A percentile compares a stretch with the other conserved stretches of the same genome.
Evolutionary conservation across 768 basidiomycete genomes (phyloP).

Genomic region (Tubosaeta sp.): DNA sequence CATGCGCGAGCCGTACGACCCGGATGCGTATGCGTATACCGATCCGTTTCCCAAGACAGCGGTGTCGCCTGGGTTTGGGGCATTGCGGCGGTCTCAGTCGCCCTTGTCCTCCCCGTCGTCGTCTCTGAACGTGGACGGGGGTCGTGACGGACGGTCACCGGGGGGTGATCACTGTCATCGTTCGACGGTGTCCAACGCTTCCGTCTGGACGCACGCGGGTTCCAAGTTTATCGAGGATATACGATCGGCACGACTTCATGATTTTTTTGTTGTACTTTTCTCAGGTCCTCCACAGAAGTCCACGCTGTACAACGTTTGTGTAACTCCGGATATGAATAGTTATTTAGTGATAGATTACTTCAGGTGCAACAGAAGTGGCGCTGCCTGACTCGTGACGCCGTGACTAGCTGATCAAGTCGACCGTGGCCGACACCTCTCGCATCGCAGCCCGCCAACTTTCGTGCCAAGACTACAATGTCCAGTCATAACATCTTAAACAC

Average conservation of each 20-base stretch:
- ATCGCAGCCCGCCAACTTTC: no score
- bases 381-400: no score
- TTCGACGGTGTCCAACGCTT: slow-evolving; percentile 21
- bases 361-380: no score
- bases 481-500: no score
- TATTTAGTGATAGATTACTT: no score
- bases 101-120: slow-evolving; percentile 25
- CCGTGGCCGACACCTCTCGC: no score
- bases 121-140: slow-evolving; percentile 16
- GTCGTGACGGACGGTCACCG: neutral
- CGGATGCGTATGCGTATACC: slow-evolving; percentile 12
- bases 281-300: no score
- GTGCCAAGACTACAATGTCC: no score
- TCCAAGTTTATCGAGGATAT: slow-evolving; percentile 46
- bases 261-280: neutral
- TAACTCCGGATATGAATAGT: no score
- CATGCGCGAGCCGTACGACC: neutral
- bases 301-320: neutral
- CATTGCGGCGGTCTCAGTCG: slow-evolving; percentile 24
- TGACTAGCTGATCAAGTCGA: no score
- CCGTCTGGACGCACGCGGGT: slow-evolving; percentile 42
- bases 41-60: slow-evolving; percentile 21
- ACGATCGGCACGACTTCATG: slow-evolving; percentile 1
- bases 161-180: slow-evolving; percentile 10
- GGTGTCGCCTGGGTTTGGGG: neutral